phyloP scores from a whole-genome alignment of 2,329 filamentous ascomycete species.

The Remersonia thermophila region DNA sequence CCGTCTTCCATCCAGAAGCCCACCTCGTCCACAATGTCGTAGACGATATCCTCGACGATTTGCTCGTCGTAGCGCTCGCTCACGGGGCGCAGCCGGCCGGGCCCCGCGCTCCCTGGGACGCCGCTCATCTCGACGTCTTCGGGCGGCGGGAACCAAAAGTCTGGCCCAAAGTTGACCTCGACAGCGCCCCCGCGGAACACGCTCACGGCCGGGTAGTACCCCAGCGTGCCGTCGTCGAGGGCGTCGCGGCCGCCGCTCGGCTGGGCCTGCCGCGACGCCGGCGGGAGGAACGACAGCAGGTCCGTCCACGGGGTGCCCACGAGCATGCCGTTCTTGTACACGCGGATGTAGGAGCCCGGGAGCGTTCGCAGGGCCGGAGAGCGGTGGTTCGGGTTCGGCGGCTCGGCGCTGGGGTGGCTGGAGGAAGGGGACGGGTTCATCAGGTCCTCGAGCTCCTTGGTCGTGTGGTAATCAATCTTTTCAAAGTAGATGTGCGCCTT shows the following conservation, averaged over 20 bases:
- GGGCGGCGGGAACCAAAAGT: conserved; percentile 80
- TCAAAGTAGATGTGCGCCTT: conserved; percentile 92
- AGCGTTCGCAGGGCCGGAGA: conserved; percentile 69
- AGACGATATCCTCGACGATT: conserved; percentile 86
- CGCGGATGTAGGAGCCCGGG: conserved; percentile 71
- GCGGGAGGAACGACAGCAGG: conserved; percentile 81
- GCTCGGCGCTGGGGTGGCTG: conserved; percentile 32
- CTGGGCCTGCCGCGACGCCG: conserved; percentile 62
- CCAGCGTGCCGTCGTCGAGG: conserved; percentile 86
- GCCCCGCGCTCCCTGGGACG: conserved; percentile 7
- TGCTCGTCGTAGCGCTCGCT: conserved; percentile 80
- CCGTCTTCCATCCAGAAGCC: conserved; percentile 74
- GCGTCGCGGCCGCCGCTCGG: conserved; percentile 70
- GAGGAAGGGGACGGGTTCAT: conserved; percentile 54
- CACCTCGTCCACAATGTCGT: conserved; percentile 88
- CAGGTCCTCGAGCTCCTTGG: conserved; percentile 77
- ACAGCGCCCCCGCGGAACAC: conserved; percentile 85
- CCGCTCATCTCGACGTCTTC: conserved; percentile 38
- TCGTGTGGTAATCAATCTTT: conserved; percentile 75
- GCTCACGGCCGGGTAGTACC: conserved; percentile 89
- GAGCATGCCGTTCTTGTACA: conserved; percentile 84
- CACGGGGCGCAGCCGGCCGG: conserved; percentile 41
- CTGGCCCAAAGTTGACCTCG: conserved; percentile 85
- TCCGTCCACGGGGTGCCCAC: conserved; percentile 83
- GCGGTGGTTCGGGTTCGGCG: conserved; percentile 60